These are phyloP conservation scores for Monilinia fructicola DNA, from an alignment of 2,329 filamentous ascomycete genomes.

Conservation along the genomic window DNA sequence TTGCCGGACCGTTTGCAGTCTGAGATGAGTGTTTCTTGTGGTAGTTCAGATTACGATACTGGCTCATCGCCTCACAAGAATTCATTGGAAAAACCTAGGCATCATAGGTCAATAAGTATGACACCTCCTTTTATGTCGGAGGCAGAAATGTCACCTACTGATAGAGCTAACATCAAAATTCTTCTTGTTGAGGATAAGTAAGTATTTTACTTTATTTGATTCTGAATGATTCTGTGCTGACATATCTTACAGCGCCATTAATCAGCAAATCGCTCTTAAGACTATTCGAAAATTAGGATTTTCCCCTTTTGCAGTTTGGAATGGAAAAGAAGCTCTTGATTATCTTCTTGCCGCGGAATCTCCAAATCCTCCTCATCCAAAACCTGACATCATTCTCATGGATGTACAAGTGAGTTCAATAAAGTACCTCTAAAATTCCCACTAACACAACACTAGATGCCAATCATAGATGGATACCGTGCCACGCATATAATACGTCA, in stretches of 20 bases:
- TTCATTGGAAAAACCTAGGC: conserved; percentile 25
- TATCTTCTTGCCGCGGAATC: conserved; percentile 60
- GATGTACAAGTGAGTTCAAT: conserved; percentile 55
- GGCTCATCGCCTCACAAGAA: conserved; percentile 46
- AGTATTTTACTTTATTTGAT: conserved; percentile 40
- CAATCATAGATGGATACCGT: conserved; percentile 74
- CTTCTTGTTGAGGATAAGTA: conserved; percentile 80
- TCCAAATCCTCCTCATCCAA: conserved; percentile 33
- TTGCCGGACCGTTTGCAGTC: conserved; percentile 67
- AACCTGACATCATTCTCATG: conserved; percentile 75
- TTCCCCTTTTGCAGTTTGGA: conserved; percentile 69
- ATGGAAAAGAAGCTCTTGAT: conserved; percentile 75
- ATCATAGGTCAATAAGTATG: conserved; percentile 30
- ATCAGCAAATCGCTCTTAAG: conserved; percentile 74
- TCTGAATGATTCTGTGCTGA: conserved; percentile 9
- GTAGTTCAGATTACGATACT: conserved; percentile 61
- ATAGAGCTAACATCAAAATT: conserved; percentile 65
- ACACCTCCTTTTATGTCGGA: conserved; percentile 42
- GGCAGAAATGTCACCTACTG: conserved; percentile 53
- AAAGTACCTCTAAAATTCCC: too few species aligned
- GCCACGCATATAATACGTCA: conserved; percentile 73
- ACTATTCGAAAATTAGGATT: conserved; percentile 75
- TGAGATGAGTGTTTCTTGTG: conserved; percentile 63
- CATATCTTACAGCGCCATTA: conserved; percentile 52
- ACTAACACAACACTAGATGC: conserved; percentile 48